Base-by-base conservation (phyloP, 805 yeast genomes). In the Cyberlindnera nakhonratchasimensis region DNA sequence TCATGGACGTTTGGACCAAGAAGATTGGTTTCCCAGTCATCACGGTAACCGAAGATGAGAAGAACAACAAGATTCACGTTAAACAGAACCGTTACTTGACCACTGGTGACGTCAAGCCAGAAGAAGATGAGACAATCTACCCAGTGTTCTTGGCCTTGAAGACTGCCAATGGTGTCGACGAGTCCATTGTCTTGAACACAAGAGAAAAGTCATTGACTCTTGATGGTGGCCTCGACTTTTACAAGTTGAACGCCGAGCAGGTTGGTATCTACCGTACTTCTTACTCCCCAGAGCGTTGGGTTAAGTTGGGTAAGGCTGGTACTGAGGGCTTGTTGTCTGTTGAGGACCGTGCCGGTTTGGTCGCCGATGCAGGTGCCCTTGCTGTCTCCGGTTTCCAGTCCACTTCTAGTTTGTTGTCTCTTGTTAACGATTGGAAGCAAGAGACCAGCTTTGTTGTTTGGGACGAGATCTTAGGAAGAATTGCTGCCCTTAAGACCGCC, bases 1-100 rank as follows among this genome's bases (percentile, higher is more conserved):
- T 82, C 30, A 86, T 86, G 93, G 79, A 79, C 55, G 75, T 78
- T 46, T 86, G 95, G 95, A 85, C 89, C 44, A 78, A 79, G 55
- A 77, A 82, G 57, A 76, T 83, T 46, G 95, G 95, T 7, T 86
- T 71, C 69, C 95, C 95, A 20, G 78, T 86, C 13, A 67, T 86
- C 37, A 66, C 75, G 25, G 90, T 85, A 29, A 70, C 73, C 38
- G 90, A 82, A 64, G 68, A 70, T 38, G 70, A 70, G 18, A 40
- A 40, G 13, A 60, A 51, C 11, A 65, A 71, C 37, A 67, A 71
- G 37, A 63, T 84, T 40, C 71, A 70, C 17, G 69, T 86, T 37
- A 74, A 79, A 40, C 95, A 86, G 65, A 72, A 82, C 65, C 77
- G 95, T 58, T 86, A 76, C 68, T 73, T 86, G 50, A 73, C 82